Evolutionary conservation across 1,284 basidiomycete species (phyloP).

Genomic region (Acaromyces ingoldii): DNA sequence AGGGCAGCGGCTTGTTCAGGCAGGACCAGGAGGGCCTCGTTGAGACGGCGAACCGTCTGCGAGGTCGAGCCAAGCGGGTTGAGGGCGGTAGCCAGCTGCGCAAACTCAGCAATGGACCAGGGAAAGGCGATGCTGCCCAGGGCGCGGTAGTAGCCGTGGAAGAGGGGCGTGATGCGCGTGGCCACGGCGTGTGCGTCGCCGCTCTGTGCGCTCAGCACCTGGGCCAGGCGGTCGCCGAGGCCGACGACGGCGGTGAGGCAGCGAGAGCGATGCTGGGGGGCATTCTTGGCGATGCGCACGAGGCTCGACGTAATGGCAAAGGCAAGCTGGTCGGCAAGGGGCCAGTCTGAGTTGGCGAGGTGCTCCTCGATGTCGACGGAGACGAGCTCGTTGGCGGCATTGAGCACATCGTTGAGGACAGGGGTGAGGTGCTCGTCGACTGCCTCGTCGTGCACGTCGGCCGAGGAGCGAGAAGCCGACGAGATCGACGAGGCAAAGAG

Average conservation of each 20-base stretch:
- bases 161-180: conserved; percentile 66
- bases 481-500: conserved; percentile 46
- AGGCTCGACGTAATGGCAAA: conserved; percentile 51
- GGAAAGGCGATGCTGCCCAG: conserved; percentile 70
- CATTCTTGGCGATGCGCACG: conserved; percentile 61
- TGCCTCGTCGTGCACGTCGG: conserved; percentile 27
- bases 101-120: conserved; percentile 69
- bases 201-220: conserved; percentile 15
- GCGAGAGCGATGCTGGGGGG: conserved; percentile 60
- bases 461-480: conserved; percentile 28
- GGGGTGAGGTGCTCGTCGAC: conserved; percentile 32
- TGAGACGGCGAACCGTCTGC: conserved; percentile 58
- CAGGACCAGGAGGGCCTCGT: conserved; percentile 55
- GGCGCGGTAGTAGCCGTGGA: conserved; percentile 82
- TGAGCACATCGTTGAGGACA: conserved; percentile 35
- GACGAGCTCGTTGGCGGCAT: conserved; percentile 25
- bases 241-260: conserved; percentile 53
- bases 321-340: conserved; percentile 44
- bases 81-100: conserved; percentile 60
- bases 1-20: conserved; percentile 52
- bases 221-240: conserved; percentile 18
- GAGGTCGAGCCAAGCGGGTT: conserved; percentile 59
- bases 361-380: conserved; percentile 29
- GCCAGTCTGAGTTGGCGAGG: conserved; percentile 32
- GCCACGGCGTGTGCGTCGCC: conserved; percentile 67